Conservation (phyloP, 2,329 filamentous ascomycete genomes). For the Xylaria sp. region DNA sequence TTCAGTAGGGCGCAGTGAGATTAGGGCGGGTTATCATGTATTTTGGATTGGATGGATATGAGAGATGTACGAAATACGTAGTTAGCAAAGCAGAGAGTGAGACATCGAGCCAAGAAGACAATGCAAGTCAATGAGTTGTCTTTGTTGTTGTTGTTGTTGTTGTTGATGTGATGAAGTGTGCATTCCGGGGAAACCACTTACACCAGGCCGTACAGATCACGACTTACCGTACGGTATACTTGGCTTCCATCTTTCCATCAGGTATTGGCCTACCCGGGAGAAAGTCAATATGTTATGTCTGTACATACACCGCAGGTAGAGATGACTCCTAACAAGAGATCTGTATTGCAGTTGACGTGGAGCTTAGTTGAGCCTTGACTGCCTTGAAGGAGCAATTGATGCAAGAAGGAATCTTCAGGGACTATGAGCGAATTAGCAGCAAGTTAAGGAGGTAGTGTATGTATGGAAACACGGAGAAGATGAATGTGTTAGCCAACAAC, state of each 20-base stretch:
- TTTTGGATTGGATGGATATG: neutral
- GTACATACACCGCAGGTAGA: too few species aligned
- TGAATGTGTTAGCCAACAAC: neutral
- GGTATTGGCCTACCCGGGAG: too few species aligned
- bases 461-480: too few species aligned
- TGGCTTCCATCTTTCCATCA: too few species aligned
- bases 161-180: too few species aligned
- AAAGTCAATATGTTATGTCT: too few species aligned
- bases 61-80: neutral
- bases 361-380: too few species aligned
- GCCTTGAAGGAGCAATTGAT: neutral
- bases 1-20: neutral
- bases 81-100: neutral
- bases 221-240: too few species aligned
- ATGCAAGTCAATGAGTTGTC: too few species aligned
- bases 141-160: too few species aligned
- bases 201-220: too few species aligned
- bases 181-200: too few species aligned
- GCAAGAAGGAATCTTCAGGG: neutral
- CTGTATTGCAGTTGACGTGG: neutral
- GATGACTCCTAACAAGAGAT: neutral
- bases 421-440: neutral
- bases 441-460: neutral
- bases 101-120: neutral
- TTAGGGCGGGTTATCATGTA: neutral